Conservation (phyloP, 2,329 filamentous ascomycete species). For the Chaetothyriales sp. region DNA sequence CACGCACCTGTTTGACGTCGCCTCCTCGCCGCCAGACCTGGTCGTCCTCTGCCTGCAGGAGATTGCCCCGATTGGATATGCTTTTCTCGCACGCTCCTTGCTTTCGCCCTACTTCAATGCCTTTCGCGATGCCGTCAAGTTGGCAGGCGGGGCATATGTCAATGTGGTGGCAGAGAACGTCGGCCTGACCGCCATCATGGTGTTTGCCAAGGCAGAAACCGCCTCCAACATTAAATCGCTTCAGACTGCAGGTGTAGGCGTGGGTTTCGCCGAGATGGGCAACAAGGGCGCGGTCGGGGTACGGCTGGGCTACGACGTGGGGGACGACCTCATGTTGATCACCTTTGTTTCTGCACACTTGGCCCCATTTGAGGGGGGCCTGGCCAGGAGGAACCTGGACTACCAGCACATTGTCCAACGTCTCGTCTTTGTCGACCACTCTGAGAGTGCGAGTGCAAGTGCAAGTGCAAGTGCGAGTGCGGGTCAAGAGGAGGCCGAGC, state of each 20-base stretch:
- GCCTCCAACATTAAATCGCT: constrained; percentile 46
- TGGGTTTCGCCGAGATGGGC: constrained; percentile 76
- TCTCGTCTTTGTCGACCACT: constrained; percentile 48
- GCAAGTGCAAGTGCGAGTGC: no score
- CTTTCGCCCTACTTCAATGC: constrained; percentile 59
- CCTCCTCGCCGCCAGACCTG: constrained; percentile 46
- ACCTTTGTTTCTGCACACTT: constrained; percentile 83
- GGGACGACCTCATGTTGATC: constrained; percentile 39
- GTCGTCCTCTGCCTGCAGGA: constrained; percentile 66
- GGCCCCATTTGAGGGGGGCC: constrained; percentile 69
- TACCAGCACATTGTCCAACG: constrained; percentile 73
- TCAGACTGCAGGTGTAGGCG: constrained; percentile 68
- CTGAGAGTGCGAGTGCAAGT: constrained; percentile 1
- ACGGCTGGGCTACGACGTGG: constrained; percentile 38
- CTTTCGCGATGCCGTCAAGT: constrained; percentile 55
- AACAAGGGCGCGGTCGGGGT: constrained; percentile 88
- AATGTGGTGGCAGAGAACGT: constrained; percentile 58
- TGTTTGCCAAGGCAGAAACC: constrained; percentile 55
- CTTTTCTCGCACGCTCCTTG: constrained; percentile 72
- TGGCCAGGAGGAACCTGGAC: constrained; percentile 64
- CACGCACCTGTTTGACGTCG: constrained; percentile 47
- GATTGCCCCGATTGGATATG: constrained; percentile 66
- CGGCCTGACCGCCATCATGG: constrained; percentile 78
- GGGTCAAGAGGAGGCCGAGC: constrained; percentile 34
- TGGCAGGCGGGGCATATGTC: constrained; percentile 47